Evolutionary conservation across 2,329 filamentous ascomycete genomes (phyloP).

Genomic region (Fusarium gaditjirri): DNA sequence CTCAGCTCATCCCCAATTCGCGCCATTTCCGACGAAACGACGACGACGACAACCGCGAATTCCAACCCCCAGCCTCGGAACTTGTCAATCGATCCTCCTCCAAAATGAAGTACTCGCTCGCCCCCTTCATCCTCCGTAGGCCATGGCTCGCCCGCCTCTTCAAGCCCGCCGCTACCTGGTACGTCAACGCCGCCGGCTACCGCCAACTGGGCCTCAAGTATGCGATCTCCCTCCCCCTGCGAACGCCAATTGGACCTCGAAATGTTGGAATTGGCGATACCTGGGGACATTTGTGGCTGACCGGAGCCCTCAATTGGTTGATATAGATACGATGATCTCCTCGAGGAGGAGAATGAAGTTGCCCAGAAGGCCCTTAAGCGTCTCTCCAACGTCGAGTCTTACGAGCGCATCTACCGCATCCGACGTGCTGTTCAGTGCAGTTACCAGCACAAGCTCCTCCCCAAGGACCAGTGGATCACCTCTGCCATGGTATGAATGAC

Average conservation of each 20-base stretch:
- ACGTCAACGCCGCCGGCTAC: conserved; percentile 89
- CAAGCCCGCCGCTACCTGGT: conserved; percentile 87
- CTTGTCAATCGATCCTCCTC: conserved; percentile 44
- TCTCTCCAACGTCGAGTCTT: conserved; percentile 87
- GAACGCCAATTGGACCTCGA: conserved; percentile 34
- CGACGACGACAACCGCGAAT: conserved; percentile 40
- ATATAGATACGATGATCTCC: conserved; percentile 88
- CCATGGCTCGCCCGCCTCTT: conserved; percentile 84
- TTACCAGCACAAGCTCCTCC: conserved; percentile 71
- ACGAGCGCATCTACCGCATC: conserved; percentile 97
- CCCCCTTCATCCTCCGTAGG: conserved; percentile 81
- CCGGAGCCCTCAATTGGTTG: conserved; percentile 26
- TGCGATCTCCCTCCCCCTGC: conserved; percentile 41
- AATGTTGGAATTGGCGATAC: neutral
- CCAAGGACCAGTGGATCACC: conserved; percentile 71
- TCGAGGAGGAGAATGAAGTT: conserved; percentile 89
- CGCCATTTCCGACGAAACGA: conserved; percentile 46
- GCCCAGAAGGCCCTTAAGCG: conserved; percentile 91
- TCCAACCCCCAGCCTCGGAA: conserved; percentile 28
- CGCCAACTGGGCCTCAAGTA: conserved; percentile 92
- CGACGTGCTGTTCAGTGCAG: conserved; percentile 89
- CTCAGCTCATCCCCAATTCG: conserved; percentile 51
- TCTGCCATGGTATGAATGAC: conserved; percentile 58
- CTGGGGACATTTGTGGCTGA: conserved; percentile 38
- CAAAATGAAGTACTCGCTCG: conserved; percentile 76